Conservation (phyloP, 306 rosid species). For the Abrus precatorius region DNA sequence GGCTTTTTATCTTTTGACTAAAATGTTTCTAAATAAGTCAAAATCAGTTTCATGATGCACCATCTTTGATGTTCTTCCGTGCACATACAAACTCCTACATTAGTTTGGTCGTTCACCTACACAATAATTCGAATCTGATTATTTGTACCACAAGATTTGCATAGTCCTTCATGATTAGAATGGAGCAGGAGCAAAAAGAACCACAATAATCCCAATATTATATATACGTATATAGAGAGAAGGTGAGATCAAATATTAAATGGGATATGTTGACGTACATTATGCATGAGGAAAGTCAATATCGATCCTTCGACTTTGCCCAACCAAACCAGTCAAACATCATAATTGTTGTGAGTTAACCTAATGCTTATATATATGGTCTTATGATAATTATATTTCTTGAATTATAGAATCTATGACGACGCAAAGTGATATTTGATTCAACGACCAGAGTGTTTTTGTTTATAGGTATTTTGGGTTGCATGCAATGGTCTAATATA, state of each 20-base stretch:
- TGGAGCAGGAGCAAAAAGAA: constrained; percentile 44
- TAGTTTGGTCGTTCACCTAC: constrained; percentile 67
- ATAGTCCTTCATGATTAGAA: constrained; percentile 40
- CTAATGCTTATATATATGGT: constrained; percentile 26
- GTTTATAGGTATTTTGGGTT: not conserved
- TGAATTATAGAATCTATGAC: constrained; percentile 35
- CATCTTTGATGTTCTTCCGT: constrained; percentile 44
- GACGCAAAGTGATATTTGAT: constrained; percentile 7
- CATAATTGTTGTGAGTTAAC: constrained; percentile 44
- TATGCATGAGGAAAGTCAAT: constrained; percentile 46
- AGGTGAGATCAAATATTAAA: constrained; percentile 34
- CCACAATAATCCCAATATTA: constrained; percentile 3
- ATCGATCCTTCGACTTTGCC: constrained; percentile 32
- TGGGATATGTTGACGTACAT: not conserved
- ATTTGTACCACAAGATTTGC: constrained; percentile 33
- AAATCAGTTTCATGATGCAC: constrained; percentile 34
- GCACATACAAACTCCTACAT: constrained; percentile 24
- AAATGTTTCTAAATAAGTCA: constrained; percentile 32
- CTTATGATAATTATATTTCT: not conserved
- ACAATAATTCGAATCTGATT: constrained; percentile 40
- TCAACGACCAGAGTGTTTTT: not conserved
- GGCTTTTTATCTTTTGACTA: constrained; percentile 29
- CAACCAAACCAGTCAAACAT: constrained; percentile 47
- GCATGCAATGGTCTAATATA: constrained; percentile 19
- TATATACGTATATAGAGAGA: constrained; percentile 1